Base-by-base conservation (phyloP, 495 filamentous ascomycete genomes). In the Acidiella bohemica region DNA sequence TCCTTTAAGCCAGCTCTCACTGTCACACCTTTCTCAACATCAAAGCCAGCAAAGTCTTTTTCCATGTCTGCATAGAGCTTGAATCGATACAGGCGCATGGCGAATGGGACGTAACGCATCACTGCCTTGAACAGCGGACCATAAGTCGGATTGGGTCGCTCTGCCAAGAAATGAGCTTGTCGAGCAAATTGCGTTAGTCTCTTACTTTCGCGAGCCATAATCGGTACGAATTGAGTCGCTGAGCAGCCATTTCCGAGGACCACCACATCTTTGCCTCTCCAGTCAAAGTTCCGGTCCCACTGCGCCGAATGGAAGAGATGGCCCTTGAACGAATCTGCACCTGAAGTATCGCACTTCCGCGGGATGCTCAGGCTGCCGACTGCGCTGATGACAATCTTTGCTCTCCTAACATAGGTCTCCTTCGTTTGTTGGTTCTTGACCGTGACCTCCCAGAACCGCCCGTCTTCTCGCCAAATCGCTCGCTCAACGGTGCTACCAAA, bases 211-310 rank as follows among this genome's bases (percentile, higher is more conserved):
- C 32, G 19, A 24, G 47, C 44, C 39, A 59, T 45, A 33, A 53
- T 48, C 19, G 56, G 56, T 4, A 59, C 45, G 38, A 59, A 59
- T 39, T 59, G 53, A 7, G 53, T 59, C 14, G 56, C 56, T 17
- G 46, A 51, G 35, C 53, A 56, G 26, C 53, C 53, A 29, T 59
- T 59, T 5, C 77, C 77, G 24, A 80, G 63, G 26, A 78, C 62
- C 2, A 71, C 69, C 11, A 80, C 67, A 9, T 66, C 66, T 50
- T 78, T 78, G 33, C 64, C 65, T n/a, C 62, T 39, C 44, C 69
- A 65, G 39, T 71, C 59, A 16, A 77, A 72, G 13, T 57, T 47
- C 33, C 68, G 59, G 24, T 73, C 64, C 76, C 75, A 80, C 32
- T 59, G 57, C 1, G 74, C 73, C 0, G 70, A 74, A 43, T 80